A percentile compares a stretch with the other conserved stretches of the same genome.
Conservation (phyloP, 768 basidiomycete species). For the Amanita rimosa region DNA sequence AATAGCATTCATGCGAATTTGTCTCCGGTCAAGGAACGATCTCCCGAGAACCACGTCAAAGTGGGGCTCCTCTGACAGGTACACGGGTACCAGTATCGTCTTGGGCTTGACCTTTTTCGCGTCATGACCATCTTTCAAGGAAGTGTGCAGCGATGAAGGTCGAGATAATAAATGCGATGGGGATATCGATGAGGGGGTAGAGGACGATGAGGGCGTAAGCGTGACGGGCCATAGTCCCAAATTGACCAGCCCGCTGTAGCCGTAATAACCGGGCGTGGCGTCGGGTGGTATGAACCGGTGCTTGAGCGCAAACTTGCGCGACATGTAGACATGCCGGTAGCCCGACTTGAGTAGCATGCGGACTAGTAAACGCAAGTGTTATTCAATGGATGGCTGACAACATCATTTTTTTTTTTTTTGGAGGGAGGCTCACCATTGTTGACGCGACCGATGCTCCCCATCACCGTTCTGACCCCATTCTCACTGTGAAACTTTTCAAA, state of each 20-base stretch:
- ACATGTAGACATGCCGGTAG: conserved; percentile 91
- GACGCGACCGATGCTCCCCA: conserved; percentile 87
- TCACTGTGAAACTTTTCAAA: conserved; percentile 83
- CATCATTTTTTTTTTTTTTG: too few species aligned
- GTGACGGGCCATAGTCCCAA: conserved; percentile 87
- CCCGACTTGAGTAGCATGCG: conserved; percentile 91
- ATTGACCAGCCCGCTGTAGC: conserved; percentile 84
- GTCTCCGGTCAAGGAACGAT: conserved; percentile 72
- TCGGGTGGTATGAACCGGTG: conserved; percentile 84
- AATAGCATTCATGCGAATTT: conserved; percentile 68
- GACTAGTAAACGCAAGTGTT: conserved; percentile 33
- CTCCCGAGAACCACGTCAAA: conserved; percentile 93
- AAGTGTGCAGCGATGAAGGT: conserved; percentile 1
- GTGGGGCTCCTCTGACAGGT: conserved; percentile 88
- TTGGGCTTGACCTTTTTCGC: conserved; percentile 17
- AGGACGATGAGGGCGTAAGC: conserved; percentile 31
- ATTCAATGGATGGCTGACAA: background rate
- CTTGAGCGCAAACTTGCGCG: conserved; percentile 80
- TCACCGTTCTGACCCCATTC: conserved; percentile 89
- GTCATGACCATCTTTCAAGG: background rate
- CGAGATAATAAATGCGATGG: conserved; percentile 6
- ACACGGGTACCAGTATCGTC: conserved; percentile 49
- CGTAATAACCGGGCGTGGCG: conserved; percentile 82
- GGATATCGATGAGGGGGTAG: conserved; percentile 13
- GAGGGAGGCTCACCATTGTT: conserved; percentile 45